A percentile compares a stretch with the other conserved stretches of the same genome.
These are phyloP conservation scores for Sergeia podlipaevii DNA, from an alignment of 208 protist genomes.

Conservation along the genomic window DNA sequence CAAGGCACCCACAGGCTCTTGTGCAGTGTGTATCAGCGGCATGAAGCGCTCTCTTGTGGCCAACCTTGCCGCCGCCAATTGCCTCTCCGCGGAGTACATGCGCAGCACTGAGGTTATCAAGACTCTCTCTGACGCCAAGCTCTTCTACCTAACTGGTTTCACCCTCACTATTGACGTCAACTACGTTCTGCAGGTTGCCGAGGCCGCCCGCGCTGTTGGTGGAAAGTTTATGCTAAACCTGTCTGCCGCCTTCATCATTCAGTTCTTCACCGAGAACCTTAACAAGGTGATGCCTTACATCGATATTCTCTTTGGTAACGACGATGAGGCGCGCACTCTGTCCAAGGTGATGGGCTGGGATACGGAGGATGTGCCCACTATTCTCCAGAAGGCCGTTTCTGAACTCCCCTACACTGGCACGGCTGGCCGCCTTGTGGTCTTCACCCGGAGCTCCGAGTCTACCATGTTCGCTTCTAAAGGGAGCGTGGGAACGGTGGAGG, in stretches of 20 bases:
- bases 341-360: constrained; percentile 77
- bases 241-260: constrained; percentile 95
- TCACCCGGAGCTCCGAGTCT: constrained; percentile 92
- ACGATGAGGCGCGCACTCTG: constrained; percentile 91
- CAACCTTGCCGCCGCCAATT: constrained; percentile 96
- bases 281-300: constrained; percentile 86
- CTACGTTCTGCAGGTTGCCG: constrained; percentile 87
- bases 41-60: constrained; percentile 95
- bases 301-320: constrained; percentile 96
- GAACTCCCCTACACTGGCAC: constrained; percentile 88
- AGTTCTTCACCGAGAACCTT: constrained; percentile 95
- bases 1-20: constrained; percentile 94
- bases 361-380: constrained; percentile 60
- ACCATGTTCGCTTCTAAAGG: constrained; percentile 82
- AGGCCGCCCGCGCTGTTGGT: constrained; percentile 76
- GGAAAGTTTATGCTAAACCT: constrained; percentile 96
- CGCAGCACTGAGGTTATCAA: constrained; percentile 48
- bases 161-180: constrained; percentile 94
- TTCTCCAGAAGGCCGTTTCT: constrained; percentile 66
- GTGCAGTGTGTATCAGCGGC: constrained; percentile 95
- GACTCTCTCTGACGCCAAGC: constrained; percentile 39
- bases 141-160: constrained; percentile 96
- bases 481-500: constrained; percentile 33
- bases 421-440: constrained; percentile 85
- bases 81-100: constrained; percentile 93